Percentiles rank a stretch among this genome's conserved stretches.
Evolutionary conservation across 1,284 basidiomycete species (phyloP).

Genomic region (Gomphus sp.): DNA sequence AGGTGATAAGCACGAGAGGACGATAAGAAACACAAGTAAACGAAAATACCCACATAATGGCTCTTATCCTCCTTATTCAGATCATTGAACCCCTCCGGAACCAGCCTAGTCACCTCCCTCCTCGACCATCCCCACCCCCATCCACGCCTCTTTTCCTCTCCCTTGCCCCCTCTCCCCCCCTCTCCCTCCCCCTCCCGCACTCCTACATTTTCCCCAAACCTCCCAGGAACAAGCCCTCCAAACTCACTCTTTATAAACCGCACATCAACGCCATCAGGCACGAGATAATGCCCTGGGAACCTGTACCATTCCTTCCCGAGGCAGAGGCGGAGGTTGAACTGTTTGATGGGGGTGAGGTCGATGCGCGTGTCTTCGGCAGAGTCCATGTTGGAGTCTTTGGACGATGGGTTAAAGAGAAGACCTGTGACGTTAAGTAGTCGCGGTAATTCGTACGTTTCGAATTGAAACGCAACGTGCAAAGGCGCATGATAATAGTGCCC

Average conservation of each 20-base stretch:
- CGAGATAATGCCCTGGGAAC: conserved; percentile 85
- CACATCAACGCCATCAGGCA: conserved; percentile 77
- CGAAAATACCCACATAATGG: conserved; percentile 63
- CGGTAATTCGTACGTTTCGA: conserved; percentile 77
- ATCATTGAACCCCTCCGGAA: conserved; percentile 81
- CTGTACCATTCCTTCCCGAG: conserved; percentile 95
- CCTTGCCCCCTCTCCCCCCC: too few relatives aligned
- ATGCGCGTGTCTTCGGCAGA: too few relatives aligned
- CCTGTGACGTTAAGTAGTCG: conserved; percentile 68
- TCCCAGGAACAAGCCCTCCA: conserved; percentile 79
- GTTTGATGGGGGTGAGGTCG: conserved; percentile 60
- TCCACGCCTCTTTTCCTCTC: too few relatives aligned
- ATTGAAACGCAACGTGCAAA: conserved; percentile 60
- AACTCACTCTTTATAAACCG: conserved; percentile 89
- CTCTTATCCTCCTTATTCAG: conserved; percentile 73
- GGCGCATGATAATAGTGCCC: conserved; percentile 91
- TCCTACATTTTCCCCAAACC: too few relatives aligned
- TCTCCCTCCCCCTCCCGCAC: too few relatives aligned
- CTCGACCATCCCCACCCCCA: too few relatives aligned
- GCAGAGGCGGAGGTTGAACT: conserved; percentile 78
- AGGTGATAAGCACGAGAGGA: conserved; percentile 9
- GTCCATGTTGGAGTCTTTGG: too few relatives aligned
- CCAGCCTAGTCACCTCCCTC: too few relatives aligned
- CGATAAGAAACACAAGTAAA: not conserved
- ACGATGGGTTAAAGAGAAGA: too few relatives aligned